Base-by-base conservation (phyloP, 2,329 filamentous ascomycete genomes). In the Hirsutella minnesotensis region DNA sequence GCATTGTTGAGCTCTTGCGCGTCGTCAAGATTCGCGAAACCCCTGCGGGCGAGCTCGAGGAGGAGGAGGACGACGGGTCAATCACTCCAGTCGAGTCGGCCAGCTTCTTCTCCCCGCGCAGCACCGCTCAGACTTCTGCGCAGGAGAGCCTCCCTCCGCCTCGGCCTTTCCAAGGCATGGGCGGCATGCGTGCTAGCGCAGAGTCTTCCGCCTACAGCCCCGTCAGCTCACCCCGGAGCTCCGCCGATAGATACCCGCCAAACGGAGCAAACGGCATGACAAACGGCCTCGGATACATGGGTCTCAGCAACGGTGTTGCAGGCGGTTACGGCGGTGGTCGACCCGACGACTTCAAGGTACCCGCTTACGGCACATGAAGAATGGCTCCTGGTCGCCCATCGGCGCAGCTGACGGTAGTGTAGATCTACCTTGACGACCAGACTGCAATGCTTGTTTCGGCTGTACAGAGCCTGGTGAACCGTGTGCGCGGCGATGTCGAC, bases 1-100 rank as follows among this genome's bases (percentile, higher is more conserved):
- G 89, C 2, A 74, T 96, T 20, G 81, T 98, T 18, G 89, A 95
- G 53, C 73, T 96, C 13, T 72, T 95, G 42, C 83, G 86, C 39
- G 68, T 77, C 5, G 88, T 87, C 55, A 95, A 94, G 64, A 86
- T 96, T 50, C 77, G 83, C 27, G 72, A 79, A 9, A 92, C 86
- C 0, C 81, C 84, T 2, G 72, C 73, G 2, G 78, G 78, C 38
- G 86, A 94, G 55, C 66, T 92, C n/a, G 83, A 87, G 42, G 83
- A 87, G 42, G 78, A 84, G 19, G 83, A 87, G 10, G 82, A 87
- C 40, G 82, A 87, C 41, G 77, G 74, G 41, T 73, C 72, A 9
- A 63, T 77, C 9, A 79, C 77, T 5, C 79, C 82, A 0, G 72
- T 82, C 34, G 81, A 84, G 44, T 80, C 78, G 7, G 74, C 74